phyloP scores from a whole-genome alignment of 495 filamentous ascomycete genomes.

The Penicillium goetzii region DNA sequence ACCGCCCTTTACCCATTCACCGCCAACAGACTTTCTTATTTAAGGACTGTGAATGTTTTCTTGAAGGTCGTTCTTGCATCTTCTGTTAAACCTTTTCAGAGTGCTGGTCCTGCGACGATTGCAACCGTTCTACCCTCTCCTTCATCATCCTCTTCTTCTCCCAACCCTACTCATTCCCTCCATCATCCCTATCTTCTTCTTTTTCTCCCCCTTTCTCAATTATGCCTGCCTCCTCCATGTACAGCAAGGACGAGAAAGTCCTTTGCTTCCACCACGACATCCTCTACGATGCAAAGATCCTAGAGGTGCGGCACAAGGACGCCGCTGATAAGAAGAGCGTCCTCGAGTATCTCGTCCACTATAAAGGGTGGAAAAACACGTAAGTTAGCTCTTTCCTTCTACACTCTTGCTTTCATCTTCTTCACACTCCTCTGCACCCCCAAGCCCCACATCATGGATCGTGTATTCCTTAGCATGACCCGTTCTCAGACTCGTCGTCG shows the following conservation, averaged over 20 bases:
- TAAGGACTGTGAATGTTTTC: neutral
- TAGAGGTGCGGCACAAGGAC: constrained; percentile 69
- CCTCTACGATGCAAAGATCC: constrained; percentile 94
- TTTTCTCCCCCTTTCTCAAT: constrained; percentile 22
- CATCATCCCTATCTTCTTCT: constrained; percentile 1
- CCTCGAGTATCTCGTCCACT: constrained; percentile 89
- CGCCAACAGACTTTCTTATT: neutral
- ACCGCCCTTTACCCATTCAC: neutral
- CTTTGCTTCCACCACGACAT: constrained; percentile 97
- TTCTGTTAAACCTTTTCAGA: neutral
- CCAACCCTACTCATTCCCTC: neutral
- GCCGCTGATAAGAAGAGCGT: constrained; percentile 72
- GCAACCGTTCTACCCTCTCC: neutral
- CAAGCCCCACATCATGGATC: neutral
- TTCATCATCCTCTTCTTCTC: neutral
- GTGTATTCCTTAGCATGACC: neutral
- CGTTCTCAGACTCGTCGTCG: neutral
- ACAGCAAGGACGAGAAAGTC: constrained; percentile 87
- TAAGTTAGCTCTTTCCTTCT: constrained; percentile 53
- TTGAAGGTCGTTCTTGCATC: neutral
- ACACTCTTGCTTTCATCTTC: constrained; percentile 5
- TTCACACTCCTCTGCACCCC: neutral
- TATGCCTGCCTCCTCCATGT: constrained; percentile 68
- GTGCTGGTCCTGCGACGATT: neutral
- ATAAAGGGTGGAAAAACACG: constrained; percentile 99